phyloP scores from a whole-genome alignment of 2,329 filamentous ascomycete genomes.

The Albophoma yamanashiensis region DNA sequence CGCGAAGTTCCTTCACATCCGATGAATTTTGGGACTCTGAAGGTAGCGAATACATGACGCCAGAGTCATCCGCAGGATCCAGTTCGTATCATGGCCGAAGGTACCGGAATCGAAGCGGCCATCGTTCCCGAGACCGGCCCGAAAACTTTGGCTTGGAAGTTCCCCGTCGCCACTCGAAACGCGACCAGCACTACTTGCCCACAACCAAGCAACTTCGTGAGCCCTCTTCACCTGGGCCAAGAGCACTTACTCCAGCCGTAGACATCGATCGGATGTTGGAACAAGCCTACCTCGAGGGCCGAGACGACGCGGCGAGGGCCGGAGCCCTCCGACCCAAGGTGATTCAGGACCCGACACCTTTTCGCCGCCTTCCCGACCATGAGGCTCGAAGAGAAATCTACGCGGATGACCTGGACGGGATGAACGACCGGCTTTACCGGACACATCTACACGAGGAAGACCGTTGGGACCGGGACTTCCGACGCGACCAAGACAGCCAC shows the following conservation, averaged over 20 bases:
- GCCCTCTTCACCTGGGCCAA: not conserved
- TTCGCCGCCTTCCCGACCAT: not conserved
- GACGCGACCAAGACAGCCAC: not conserved
- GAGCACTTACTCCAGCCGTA: not conserved
- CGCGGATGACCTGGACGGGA: not conserved
- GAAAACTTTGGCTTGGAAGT: constrained; percentile 6
- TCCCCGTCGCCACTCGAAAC: not conserved
- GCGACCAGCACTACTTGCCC: not conserved
- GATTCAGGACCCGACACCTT: not conserved
- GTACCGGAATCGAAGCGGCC: constrained; percentile 5
- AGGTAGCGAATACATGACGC: constrained; percentile 7
- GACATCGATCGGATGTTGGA: not conserved
- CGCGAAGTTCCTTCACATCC: constrained; percentile 8
- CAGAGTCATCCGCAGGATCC: constrained; percentile 9
- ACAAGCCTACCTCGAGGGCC: not conserved
- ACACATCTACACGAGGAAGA: not conserved
- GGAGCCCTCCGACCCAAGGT: not conserved
- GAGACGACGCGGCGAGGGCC: not conserved
- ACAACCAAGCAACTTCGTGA: not conserved
- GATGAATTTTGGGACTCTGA: constrained; percentile 2
- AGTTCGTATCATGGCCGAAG: constrained; percentile 3
- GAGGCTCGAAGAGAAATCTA: not conserved
- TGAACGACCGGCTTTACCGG: not conserved
- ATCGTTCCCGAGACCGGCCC: constrained; percentile 5
- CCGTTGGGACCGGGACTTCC: not conserved